phyloP scores from a whole-genome alignment of 805 yeast species.

The Priceomyces carsonii region DNA sequence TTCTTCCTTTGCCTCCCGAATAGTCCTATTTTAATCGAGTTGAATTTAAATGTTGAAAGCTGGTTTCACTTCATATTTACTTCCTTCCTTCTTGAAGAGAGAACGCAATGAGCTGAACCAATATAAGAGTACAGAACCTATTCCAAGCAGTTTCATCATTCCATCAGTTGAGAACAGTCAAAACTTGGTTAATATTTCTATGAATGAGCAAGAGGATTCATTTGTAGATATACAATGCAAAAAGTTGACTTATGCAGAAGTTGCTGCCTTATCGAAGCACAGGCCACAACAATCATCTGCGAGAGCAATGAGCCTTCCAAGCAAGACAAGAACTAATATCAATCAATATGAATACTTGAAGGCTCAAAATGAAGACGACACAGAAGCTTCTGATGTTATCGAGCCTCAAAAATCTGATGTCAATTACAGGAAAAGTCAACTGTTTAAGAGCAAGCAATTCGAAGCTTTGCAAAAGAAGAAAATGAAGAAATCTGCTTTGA shows the following conservation, averaged over 20 bases:
- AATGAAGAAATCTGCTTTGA: conserved; percentile 7
- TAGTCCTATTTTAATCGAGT: no score
- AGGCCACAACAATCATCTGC: conserved; percentile 21
- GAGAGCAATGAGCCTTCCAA: conserved; percentile 7
- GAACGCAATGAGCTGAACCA: conserved; percentile 1
- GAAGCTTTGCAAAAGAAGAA: conserved; percentile 20
- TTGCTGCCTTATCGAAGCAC: conserved; percentile 30
- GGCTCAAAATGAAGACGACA: conserved; percentile 10
- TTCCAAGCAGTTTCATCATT: conserved; percentile 31
- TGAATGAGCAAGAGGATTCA: conserved; percentile 34
- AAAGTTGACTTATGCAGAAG: conserved; percentile 47
- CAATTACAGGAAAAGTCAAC: conserved; percentile 17
- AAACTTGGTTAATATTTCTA: conserved; percentile 32
- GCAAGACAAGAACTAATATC: background rate
- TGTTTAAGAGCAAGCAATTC: conserved; percentile 18
- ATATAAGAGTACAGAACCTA: conserved; percentile 8
- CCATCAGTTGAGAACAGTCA: conserved; percentile 23
- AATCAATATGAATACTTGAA: conserved; percentile 10
- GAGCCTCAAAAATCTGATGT: conserved; percentile 18
- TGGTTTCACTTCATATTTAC: conserved; percentile 13
- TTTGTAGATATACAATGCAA: conserved; percentile 37
- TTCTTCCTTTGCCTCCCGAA: no score
- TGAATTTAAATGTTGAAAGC: conserved; percentile 23
- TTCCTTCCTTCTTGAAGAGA: conserved; percentile 15
- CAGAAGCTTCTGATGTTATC: conserved; percentile 12